phyloP scores from a whole-genome alignment of 805 yeast genomes.

The Yarrowia divulgata region DNA sequence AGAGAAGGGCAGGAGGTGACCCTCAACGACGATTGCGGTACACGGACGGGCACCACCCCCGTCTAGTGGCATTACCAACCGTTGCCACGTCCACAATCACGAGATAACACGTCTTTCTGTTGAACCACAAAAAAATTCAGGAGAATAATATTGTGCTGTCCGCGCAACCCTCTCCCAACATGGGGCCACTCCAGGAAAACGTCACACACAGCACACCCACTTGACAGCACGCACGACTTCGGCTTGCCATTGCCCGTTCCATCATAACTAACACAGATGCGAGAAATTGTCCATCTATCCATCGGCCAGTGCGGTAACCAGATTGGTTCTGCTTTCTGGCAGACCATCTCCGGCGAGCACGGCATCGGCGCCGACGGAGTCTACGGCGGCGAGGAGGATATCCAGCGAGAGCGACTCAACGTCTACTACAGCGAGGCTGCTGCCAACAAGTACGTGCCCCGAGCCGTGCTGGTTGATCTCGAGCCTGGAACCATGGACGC shows the following conservation, averaged over 20 bases:
- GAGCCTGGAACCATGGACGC: slow-evolving; percentile 94
- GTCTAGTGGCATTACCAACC: background rate
- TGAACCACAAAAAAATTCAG: slow-evolving; percentile 4
- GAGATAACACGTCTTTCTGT: slow-evolving; percentile 6
- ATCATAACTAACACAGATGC: slow-evolving; percentile 35
- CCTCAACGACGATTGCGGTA: too few relatives aligned
- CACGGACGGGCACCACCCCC: too few relatives aligned
- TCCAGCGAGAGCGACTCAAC: slow-evolving; percentile 61
- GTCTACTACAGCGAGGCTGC: slow-evolving; percentile 90
- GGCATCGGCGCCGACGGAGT: slow-evolving; percentile 52
- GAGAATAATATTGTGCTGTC: slow-evolving; percentile 11
- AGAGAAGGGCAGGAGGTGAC: too few relatives aligned
- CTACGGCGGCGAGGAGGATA: slow-evolving; percentile 45
- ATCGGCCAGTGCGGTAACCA: slow-evolving; percentile 99
- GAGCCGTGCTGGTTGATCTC: slow-evolving; percentile 89
- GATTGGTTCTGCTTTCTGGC: slow-evolving; percentile 63
- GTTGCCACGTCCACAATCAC: background rate
- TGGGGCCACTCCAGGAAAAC: background rate
- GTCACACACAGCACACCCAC: background rate
- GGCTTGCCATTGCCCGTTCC: too few relatives aligned
- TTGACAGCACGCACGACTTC: too few relatives aligned
- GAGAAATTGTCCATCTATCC: slow-evolving; percentile 71
- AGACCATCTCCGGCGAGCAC: slow-evolving; percentile 53
- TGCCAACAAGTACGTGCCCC: slow-evolving; percentile 88
- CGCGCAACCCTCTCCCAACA: slow-evolving; percentile 2